Percentiles rank a stretch among this genome's conserved stretches.
These are phyloP conservation scores for Alisma plantagoaquatica DNA, from an alignment of 106 monocot species.

Conservation along the genomic window DNA sequence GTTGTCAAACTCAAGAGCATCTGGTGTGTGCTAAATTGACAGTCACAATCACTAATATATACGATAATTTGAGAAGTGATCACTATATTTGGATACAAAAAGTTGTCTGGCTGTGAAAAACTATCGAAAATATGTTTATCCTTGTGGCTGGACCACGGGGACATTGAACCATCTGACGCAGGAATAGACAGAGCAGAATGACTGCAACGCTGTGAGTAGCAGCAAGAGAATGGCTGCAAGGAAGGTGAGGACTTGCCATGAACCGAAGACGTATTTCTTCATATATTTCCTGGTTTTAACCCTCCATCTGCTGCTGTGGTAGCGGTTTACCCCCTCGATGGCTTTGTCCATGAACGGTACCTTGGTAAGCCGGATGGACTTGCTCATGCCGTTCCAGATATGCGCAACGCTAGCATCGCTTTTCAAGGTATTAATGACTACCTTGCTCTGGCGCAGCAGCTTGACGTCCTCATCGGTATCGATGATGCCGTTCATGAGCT, in stretches of 20 bases:
- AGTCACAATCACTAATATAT: too few relatives aligned
- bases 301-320: slow-evolving; percentile 23
- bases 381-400: slow-evolving; percentile 60
- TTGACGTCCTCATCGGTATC: slow-evolving; percentile 42
- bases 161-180: slow-evolving; percentile 20
- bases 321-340: slow-evolving; percentile 37
- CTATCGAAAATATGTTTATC: too few relatives aligned
- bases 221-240: slow-evolving; percentile 27
- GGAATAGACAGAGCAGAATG: slow-evolving; percentile 34
- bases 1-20: too few relatives aligned
- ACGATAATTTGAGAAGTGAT: too few relatives aligned
- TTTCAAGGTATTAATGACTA: slow-evolving; percentile 41
- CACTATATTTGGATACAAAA: too few relatives aligned
- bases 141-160: too few relatives aligned
- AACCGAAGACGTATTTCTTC: slow-evolving; percentile 33
- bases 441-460: slow-evolving; percentile 23
- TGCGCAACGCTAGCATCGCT: slow-evolving; percentile 35
- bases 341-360: slow-evolving; percentile 33
- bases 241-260: slow-evolving; percentile 35
- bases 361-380: slow-evolving; percentile 27
- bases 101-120: too few relatives aligned
- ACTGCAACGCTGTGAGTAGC: slow-evolving; percentile 23
- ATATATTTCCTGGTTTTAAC: slow-evolving; percentile 26
- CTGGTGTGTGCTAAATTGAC: too few relatives aligned
- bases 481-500: slow-evolving; percentile 67